These are phyloP conservation scores for Phytophthora palmivora DNA, from an alignment of 352 stramenopile genomes.

Conservation along the genomic window DNA sequence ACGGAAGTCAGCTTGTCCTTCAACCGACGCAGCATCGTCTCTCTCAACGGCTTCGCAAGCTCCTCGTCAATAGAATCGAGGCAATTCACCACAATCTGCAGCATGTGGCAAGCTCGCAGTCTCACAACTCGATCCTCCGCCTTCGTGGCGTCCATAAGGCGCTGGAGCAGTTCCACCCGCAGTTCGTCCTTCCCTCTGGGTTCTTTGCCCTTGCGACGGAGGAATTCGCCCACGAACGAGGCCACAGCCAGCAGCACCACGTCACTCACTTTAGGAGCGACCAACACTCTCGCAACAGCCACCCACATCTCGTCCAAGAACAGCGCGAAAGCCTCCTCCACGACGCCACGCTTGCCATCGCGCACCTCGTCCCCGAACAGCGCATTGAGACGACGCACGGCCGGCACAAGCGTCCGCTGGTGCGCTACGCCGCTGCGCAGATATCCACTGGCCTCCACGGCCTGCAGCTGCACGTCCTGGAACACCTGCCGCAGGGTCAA, in stretches of 20 bases:
- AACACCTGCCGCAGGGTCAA: slow-evolving; percentile 64
- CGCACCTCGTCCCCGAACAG: slow-evolving; percentile 63
- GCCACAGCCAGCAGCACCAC: slow-evolving; percentile 58
- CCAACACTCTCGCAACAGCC: slow-evolving; percentile 56
- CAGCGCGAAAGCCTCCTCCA: slow-evolving; percentile 63
- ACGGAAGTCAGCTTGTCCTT: slow-evolving; percentile 72
- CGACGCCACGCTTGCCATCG: slow-evolving; percentile 38
- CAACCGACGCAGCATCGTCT: slow-evolving; percentile 55
- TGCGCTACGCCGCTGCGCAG: slow-evolving; percentile 37
- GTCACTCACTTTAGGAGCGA: slow-evolving; percentile 49
- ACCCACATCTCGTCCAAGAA: slow-evolving; percentile 76
- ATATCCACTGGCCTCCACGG: slow-evolving; percentile 58
- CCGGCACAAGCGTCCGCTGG: slow-evolving; percentile 55
- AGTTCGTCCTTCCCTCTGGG: slow-evolving; percentile 45
- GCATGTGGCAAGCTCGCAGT: slow-evolving; percentile 63
- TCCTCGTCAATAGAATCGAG: slow-evolving; percentile 58
- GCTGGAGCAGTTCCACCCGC: slow-evolving; percentile 51
- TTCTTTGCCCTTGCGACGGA: slow-evolving; percentile 35
- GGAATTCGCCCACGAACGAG: slow-evolving; percentile 60
- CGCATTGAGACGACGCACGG: slow-evolving; percentile 54
- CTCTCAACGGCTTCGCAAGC: slow-evolving; percentile 42
- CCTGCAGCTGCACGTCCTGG: slow-evolving; percentile 71
- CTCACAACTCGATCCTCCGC: slow-evolving; percentile 69
- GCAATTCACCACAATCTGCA: slow-evolving; percentile 66
- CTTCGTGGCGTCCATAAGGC: slow-evolving; percentile 58